A percentile compares a stretch with the other conserved stretches of the same genome.
Evolutionary conservation across 352 stramenopile species (phyloP).

Genomic region (Pythium coloratum): DNA sequence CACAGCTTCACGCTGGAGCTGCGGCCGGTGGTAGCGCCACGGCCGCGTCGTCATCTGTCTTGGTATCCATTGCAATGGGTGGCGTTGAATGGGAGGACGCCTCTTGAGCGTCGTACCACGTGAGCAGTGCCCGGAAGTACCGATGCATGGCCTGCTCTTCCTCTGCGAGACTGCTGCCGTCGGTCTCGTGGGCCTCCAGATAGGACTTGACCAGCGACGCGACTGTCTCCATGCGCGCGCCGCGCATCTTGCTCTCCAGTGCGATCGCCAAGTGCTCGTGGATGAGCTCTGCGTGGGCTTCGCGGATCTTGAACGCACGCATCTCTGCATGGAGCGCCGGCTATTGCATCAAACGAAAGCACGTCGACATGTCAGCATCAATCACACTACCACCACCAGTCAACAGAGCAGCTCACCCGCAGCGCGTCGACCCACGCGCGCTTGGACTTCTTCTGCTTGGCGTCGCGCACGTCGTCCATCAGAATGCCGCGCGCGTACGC

Average conservation of each 20-base stretch:
- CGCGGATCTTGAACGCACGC: conserved; percentile 30
- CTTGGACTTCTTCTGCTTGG: conserved; percentile 64
- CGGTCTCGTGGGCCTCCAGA: conserved; percentile 1
- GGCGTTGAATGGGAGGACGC: background rate
- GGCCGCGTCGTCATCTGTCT: background rate
- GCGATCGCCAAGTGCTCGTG: conserved; percentile 32
- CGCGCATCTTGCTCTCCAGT: conserved; percentile 41
- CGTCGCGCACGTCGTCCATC: conserved; percentile 34
- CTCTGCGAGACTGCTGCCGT: background rate
- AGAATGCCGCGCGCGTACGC: conserved; percentile 45
- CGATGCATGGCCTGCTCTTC: conserved; percentile 15
- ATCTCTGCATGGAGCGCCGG: conserved; percentile 35
- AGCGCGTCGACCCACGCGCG: conserved; percentile 55
- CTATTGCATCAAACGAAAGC: conserved; percentile 11
- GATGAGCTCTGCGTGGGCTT: conserved; percentile 46
- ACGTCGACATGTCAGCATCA: conserved; percentile 1
- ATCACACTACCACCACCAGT: background rate
- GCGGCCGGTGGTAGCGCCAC: background rate
- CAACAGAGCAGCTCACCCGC: conserved; percentile 22
- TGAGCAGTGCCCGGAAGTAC: conserved; percentile 21
- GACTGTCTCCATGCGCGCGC: conserved; percentile 24
- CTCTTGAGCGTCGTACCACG: conserved; percentile 3
- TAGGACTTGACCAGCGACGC: conserved; percentile 10
- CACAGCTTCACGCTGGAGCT: background rate
- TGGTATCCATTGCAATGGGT: background rate